Evolutionary conservation across 1,284 basidiomycete species (phyloP), one percentile per base, ranked within the genome.

Genomic region (Rhodotorula sp.): DNA sequence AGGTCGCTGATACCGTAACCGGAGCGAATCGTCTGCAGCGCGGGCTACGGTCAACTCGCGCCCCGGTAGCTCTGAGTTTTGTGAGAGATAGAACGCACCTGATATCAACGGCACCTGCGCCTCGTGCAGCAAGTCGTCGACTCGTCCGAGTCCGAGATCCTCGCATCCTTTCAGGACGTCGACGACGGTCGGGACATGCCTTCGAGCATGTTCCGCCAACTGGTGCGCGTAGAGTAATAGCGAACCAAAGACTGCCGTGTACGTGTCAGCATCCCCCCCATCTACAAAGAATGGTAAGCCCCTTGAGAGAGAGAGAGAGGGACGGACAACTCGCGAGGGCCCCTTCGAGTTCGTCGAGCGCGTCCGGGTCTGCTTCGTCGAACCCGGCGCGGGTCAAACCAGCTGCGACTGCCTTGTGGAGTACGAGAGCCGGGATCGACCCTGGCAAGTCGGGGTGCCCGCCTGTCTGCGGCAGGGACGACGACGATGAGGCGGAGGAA

Each of bases 311-410:
- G 24, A 22, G 46, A 42, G 12, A 26, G 20, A 8, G 15, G 14
- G 22, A 67, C 69, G 46, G 20, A 68, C 72, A 71, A 7, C 37
- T 18, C 33, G 48, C 46, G 44, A 73, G 20, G 20, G 60, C n/a
- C 3, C 69, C 72, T 49, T 73, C 72, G 45, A 71, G 22, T 57
- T 71, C 69, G 20, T 71, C 67, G 24, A 69, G 26, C 15, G 67
- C 69, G 1, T 71, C 72, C 0, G 51, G 24, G 6, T 64, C n/a
- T 4, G 62, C 69, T 2, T 56, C 42, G 15, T 64, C 67, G 42
- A 71, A 73, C 12, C 72, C 72, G 6, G 51, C 46, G 1, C 51
- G 17, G 1, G n/a, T 20, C 7, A 73, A 30, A 4, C 49, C 37
- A 3, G 15, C 20, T 0, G 69, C 64, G 18, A 70, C 57, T 29